Percentiles rank a stretch among this genome's conserved stretches.
Evolutionary conservation across 306 rosid genomes (phyloP).

Genomic region (Prunus campanulata): DNA sequence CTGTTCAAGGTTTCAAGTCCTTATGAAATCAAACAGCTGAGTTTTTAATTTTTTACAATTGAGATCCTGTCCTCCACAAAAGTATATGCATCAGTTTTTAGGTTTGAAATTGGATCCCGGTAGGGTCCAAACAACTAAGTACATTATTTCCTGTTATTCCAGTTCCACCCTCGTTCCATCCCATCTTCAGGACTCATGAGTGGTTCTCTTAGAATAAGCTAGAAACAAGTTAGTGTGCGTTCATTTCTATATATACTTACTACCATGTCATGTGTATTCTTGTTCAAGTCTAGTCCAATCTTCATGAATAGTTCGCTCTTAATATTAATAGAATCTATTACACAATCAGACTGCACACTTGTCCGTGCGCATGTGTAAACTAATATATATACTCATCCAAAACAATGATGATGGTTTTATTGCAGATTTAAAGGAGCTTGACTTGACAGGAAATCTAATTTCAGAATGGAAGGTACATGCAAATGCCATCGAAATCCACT

Average conservation of each 20-base stretch:
- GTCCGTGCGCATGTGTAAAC: not conserved
- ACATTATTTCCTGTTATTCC: not conserved
- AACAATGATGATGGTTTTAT: conserved; percentile 15
- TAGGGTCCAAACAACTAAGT: not conserved
- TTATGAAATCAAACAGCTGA: not conserved
- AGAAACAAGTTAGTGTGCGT: not conserved
- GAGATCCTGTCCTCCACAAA: not conserved
- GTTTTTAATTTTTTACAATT: not conserved
- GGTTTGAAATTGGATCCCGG: not conserved
- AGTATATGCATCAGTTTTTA: not conserved
- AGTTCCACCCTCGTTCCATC: not conserved
- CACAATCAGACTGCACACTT: not conserved
- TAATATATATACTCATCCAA: not conserved
- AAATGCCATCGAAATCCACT: conserved; percentile 15
- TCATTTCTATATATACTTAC: not conserved
- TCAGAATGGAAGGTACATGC: conserved; percentile 79
- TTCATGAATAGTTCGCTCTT: not conserved
- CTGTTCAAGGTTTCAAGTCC: not conserved
- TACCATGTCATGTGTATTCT: not conserved
- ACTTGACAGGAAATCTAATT: conserved; percentile 85
- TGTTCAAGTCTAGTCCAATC: not conserved
- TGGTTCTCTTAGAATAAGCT: not conserved
- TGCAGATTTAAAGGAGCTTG: conserved; percentile 80
- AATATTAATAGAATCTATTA: not conserved
- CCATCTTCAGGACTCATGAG: not conserved